Conservation (phyloP, 2,329 filamentous ascomycete species). For the Alternaria gansuensis region DNA sequence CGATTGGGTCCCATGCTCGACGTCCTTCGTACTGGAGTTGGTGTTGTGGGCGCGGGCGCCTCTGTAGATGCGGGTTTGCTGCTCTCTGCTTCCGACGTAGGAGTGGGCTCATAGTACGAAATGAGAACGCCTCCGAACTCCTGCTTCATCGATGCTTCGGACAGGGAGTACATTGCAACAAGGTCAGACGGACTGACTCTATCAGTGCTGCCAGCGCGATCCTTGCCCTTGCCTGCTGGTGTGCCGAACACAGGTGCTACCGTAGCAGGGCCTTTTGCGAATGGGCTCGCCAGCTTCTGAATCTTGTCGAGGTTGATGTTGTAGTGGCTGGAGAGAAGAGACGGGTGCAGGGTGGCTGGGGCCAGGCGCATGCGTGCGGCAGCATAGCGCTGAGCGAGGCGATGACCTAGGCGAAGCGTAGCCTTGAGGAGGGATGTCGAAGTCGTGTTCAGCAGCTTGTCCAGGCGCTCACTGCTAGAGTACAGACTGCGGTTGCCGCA, state of each 20-base stretch:
- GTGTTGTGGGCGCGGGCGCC: slow-evolving; percentile 72
- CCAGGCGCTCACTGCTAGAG: slow-evolving; percentile 88
- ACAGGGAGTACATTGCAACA: slow-evolving; percentile 69
- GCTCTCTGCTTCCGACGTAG: slow-evolving; percentile 38
- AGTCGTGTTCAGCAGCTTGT: slow-evolving; percentile 87
- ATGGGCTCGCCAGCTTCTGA: slow-evolving; percentile 82
- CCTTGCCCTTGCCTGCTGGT: slow-evolving; percentile 76
- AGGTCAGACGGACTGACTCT: slow-evolving; percentile 69
- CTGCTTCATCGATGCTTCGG: slow-evolving; percentile 65
- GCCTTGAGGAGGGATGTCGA: slow-evolving; percentile 79
- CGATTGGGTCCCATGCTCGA: slow-evolving; percentile 58
- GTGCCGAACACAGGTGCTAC: slow-evolving; percentile 61
- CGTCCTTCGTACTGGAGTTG: slow-evolving; percentile 78
- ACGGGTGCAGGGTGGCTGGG: slow-evolving; percentile 72
- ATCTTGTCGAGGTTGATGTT: slow-evolving; percentile 78
- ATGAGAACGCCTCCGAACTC: slow-evolving; percentile 84
- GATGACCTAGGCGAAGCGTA: slow-evolving; percentile 81
- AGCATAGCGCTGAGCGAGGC: slow-evolving; percentile 91
- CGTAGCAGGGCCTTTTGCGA: slow-evolving; percentile 71
- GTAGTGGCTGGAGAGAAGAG: slow-evolving; percentile 84
- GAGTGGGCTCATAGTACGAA: slow-evolving; percentile 73
- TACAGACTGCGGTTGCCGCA: slow-evolving; percentile 98
- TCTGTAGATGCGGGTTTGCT: slow-evolving; percentile 39
- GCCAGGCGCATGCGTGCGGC: slow-evolving; percentile 81
- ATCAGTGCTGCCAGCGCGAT: slow-evolving; percentile 41